Percentiles rank a stretch among this genome's conserved stretches.
These are phyloP conservation scores for Ophiosphaerella korrae DNA, from an alignment of 2,329 filamentous ascomycete genomes.

Conservation along the genomic window DNA sequence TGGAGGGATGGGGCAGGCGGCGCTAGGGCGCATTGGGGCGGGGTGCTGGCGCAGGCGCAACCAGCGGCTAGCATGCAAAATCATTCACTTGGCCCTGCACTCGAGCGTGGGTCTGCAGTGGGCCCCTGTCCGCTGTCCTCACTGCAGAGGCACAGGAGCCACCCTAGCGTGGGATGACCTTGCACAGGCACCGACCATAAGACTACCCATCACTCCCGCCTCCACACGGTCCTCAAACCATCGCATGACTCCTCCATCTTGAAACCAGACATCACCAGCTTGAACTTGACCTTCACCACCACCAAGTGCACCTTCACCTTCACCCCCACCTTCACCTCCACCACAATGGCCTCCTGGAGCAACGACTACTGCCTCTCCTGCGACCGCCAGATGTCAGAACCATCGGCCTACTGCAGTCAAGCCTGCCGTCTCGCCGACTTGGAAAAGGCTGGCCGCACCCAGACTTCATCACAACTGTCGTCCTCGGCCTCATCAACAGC, in stretches of 20 bases:
- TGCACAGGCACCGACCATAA: constrained; percentile 27
- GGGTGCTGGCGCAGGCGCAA: constrained; percentile 10
- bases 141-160: constrained; percentile 12
- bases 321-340: constrained; percentile 1
- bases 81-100: constrained; percentile 17
- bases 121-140: constrained; percentile 15
- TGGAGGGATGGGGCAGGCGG: constrained; percentile 7
- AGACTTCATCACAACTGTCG: constrained; percentile 53
- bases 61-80: constrained; percentile 21
- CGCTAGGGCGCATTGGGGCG: constrained; percentile 13
- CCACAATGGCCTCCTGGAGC: constrained; percentile 53
- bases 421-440: constrained; percentile 86
- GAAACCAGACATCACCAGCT: neutral
- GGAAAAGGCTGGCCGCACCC: constrained; percentile 64
- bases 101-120: constrained; percentile 6
- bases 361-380: constrained; percentile 93
- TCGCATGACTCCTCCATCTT: constrained; percentile 25
- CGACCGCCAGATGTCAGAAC: constrained; percentile 79
- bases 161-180: constrained; percentile 25
- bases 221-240: constrained; percentile 30
- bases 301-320: constrained; percentile 5
- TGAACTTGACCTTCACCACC: neutral
- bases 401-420: constrained; percentile 88
- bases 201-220: constrained; percentile 35
- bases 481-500: constrained; percentile 59